Conservation (phyloP, 208 protist species). For the Porcisia deanei region DNA sequence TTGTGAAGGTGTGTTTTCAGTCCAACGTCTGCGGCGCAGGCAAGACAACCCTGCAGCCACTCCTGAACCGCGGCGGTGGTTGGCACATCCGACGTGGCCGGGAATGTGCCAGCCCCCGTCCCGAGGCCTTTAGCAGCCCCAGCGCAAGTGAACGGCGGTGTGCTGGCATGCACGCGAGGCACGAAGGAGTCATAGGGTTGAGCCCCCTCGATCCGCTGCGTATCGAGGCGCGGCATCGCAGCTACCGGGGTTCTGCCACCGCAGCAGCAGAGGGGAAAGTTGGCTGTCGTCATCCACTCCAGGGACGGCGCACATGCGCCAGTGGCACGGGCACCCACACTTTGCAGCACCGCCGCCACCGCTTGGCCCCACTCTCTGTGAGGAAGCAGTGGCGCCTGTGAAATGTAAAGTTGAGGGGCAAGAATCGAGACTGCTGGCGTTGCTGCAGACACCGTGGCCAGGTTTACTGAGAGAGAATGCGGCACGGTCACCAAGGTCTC, state of each 20-base stretch:
- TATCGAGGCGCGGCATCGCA: slow-evolving; percentile 15
- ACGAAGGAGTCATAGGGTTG: slow-evolving; percentile 26
- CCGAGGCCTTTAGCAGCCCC: neutral
- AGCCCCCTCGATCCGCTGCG: slow-evolving; percentile 11
- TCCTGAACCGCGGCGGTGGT: neutral
- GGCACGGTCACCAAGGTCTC: slow-evolving; percentile 17
- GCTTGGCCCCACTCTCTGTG: neutral
- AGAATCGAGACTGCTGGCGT: neutral
- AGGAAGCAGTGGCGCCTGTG: slow-evolving; percentile 13
- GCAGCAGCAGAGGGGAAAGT: slow-evolving; percentile 12
- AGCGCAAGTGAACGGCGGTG: neutral
- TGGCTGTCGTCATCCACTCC: slow-evolving; percentile 16
- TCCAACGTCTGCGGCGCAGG: slow-evolving; percentile 10
- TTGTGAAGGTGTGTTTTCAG: slow-evolving; percentile 3
- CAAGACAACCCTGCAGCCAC: slow-evolving; percentile 20
- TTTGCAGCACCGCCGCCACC: neutral
- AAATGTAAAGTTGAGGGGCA: slow-evolving; percentile 10
- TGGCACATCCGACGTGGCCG: neutral
- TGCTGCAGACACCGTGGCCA: too few species aligned
- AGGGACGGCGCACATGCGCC: neutral
- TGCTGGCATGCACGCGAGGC: slow-evolving; percentile 1
- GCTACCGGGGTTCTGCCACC: slow-evolving; percentile 5
- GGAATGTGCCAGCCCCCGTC: neutral
- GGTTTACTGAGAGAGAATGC: neutral
- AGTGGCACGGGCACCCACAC: neutral